Conservation (phyloP, 352 stramenopile species). For the Pythium periplocum region DNA sequence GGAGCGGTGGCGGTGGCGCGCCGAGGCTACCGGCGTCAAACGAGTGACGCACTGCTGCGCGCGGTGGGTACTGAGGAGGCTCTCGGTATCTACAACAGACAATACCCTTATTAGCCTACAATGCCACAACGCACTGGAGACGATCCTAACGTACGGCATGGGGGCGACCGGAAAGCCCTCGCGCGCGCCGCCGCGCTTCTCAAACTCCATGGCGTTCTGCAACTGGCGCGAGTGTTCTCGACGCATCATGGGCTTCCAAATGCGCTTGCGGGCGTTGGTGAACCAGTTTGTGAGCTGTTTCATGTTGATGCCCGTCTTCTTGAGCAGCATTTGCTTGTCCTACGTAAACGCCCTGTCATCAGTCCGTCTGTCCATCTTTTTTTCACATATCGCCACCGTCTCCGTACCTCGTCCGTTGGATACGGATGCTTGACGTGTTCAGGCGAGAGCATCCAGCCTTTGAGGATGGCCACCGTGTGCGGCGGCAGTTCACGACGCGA, state of each 20-base stretch:
- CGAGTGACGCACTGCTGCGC: constrained; percentile 43
- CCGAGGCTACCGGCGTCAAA: constrained; percentile 66
- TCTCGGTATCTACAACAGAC: constrained; percentile 1
- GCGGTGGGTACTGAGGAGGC: constrained; percentile 35
- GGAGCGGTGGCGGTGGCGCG: constrained; percentile 8
- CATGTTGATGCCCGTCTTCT: constrained; percentile 88
- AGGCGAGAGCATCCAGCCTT: constrained; percentile 86
- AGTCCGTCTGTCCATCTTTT: no score
- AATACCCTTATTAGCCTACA: not conserved
- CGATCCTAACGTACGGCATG: constrained; percentile 12
- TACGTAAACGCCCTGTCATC: constrained; percentile 5
- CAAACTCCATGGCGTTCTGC: constrained; percentile 66
- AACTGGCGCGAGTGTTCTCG: constrained; percentile 76
- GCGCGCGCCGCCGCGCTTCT: constrained; percentile 29
- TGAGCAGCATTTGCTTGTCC: constrained; percentile 88
- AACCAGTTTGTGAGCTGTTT: constrained; percentile 91
- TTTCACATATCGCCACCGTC: not conserved
- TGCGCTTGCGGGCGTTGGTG: constrained; percentile 85
- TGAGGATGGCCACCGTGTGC: constrained; percentile 81
- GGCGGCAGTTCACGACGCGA: constrained; percentile 74
- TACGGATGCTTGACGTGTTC: constrained; percentile 89
- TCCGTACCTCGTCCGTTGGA: constrained; percentile 70
- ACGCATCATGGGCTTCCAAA: constrained; percentile 89
- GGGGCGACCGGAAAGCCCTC: constrained; percentile 29
- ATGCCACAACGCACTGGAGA: not conserved